These are phyloP conservation scores for Cystobasidium tubakii DNA, from an alignment of 768 basidiomycete genomes.

Conservation along the genomic window DNA sequence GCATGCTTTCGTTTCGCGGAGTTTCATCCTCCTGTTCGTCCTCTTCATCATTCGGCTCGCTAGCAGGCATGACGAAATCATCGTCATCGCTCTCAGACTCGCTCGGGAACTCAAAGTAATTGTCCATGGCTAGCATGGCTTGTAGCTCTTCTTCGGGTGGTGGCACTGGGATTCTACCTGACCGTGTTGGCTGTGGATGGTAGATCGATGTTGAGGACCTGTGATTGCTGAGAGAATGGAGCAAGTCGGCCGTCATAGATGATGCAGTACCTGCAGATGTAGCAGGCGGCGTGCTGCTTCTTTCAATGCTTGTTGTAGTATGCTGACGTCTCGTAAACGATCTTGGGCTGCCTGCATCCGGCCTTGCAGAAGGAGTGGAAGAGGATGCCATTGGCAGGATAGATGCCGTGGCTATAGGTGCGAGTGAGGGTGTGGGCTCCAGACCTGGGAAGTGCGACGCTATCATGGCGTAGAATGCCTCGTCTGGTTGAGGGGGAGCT, in stretches of 20 bases:
- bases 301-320: too few relatives aligned
- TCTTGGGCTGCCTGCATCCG: neutral
- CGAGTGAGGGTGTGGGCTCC: neutral
- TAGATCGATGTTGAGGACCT: neutral
- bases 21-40: slow-evolving; percentile 20
- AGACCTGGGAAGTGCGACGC: neutral
- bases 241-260: too few relatives aligned
- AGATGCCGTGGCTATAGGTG: neutral
- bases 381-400: neutral
- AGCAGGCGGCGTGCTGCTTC: too few relatives aligned
- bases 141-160: slow-evolving; percentile 24
- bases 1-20: neutral
- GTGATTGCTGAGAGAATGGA: too few relatives aligned
- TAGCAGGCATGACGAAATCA: slow-evolving; percentile 24
- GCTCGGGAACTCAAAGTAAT: slow-evolving; percentile 31
- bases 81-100: slow-evolving; percentile 31
- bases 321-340: too few relatives aligned
- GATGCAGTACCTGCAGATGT: neutral
- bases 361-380: neutral
- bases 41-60: slow-evolving; percentile 8
- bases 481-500: neutral
- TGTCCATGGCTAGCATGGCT: slow-evolving; percentile 35
- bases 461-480: slow-evolving; percentile 4
- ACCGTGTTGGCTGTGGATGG: slow-evolving; percentile 25
- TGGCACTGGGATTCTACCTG: slow-evolving; percentile 13